Evolutionary conservation across 192 early-diverging fungal genomes (phyloP).

Genomic region (Jimgerdemannia flammicorona): DNA sequence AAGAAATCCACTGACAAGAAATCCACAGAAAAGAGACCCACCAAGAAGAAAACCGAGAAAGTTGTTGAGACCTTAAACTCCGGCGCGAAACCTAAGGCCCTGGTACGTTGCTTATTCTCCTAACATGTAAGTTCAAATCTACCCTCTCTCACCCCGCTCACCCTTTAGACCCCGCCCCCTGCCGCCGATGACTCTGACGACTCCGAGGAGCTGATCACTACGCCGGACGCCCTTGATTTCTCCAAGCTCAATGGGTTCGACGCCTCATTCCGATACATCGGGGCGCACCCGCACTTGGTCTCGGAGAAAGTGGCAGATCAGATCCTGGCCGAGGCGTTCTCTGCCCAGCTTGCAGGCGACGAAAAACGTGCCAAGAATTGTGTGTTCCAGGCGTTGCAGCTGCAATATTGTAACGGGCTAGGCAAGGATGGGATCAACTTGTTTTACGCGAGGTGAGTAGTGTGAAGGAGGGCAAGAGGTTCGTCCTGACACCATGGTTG

Average conservation of each 20-base stretch:
- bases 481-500: background rate
- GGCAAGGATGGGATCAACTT: conserved; percentile 78
- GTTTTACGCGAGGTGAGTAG: conserved; percentile 74
- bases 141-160: background rate
- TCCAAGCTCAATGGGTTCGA: conserved; percentile 49
- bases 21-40: conserved; percentile 29
- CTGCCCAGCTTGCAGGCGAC: conserved; percentile 69
- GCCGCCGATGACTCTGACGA: conserved; percentile 52
- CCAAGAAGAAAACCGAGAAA: conserved; percentile 47
- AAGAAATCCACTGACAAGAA: conserved; percentile 36
- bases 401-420: conserved; percentile 83
- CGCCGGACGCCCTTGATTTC: background rate
- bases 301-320: conserved; percentile 71
- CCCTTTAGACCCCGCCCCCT: background rate
- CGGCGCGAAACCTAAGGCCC: conserved; percentile 8
- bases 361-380: conserved; percentile 62
- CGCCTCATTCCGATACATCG: conserved; percentile 61
- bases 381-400: conserved; percentile 76
- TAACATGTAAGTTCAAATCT: background rate
- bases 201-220: conserved; percentile 34
- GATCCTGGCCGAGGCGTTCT: conserved; percentile 84
- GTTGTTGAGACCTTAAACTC: conserved; percentile 68
- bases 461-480: background rate
- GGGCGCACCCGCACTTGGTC: conserved; percentile 65
- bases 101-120: background rate